Evolutionary conservation across 169 alveolate species (phyloP).

Genomic region (Haemoproteus tartakovskyi): DNA sequence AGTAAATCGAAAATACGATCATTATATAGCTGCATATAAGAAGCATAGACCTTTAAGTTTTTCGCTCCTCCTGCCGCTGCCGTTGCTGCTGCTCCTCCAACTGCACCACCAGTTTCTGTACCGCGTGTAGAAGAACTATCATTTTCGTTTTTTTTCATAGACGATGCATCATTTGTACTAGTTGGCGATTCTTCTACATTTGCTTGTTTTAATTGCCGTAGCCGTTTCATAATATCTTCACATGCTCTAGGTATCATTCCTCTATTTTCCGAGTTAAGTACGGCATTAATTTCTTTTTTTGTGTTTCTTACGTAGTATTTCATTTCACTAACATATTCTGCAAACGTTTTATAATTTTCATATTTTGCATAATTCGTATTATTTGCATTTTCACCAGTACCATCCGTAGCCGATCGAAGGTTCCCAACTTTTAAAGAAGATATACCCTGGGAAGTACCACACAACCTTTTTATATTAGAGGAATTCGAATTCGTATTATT

Average conservation of each 20-base stretch:
- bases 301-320: constrained; percentile 19
- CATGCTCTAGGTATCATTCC: constrained; percentile 79
- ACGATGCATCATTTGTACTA: background rate
- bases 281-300: constrained; percentile 21
- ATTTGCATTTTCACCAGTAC: constrained; percentile 19
- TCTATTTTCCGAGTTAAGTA: constrained; percentile 65
- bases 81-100: background rate
- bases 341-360: constrained; percentile 42
- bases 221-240: constrained; percentile 69
- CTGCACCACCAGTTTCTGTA: constrained; percentile 3
- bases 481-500: constrained; percentile 30
- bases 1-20: constrained; percentile 73
- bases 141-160: background rate
- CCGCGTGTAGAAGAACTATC: too few relatives aligned
- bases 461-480: constrained; percentile 5
- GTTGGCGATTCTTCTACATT: background rate
- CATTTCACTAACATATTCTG: constrained; percentile 48
- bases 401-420: constrained; percentile 3
- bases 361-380: constrained; percentile 40
- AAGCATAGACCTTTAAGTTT: constrained; percentile 69
- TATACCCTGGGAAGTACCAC: constrained; percentile 7
- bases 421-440: constrained; percentile 7
- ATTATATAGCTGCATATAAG: constrained; percentile 75
- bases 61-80: background rate
- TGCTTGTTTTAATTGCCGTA: constrained; percentile 6